Evolutionary conservation across 176 grass and related monocot genomes (phyloP).

Genomic region (Avena eriantha): DNA sequence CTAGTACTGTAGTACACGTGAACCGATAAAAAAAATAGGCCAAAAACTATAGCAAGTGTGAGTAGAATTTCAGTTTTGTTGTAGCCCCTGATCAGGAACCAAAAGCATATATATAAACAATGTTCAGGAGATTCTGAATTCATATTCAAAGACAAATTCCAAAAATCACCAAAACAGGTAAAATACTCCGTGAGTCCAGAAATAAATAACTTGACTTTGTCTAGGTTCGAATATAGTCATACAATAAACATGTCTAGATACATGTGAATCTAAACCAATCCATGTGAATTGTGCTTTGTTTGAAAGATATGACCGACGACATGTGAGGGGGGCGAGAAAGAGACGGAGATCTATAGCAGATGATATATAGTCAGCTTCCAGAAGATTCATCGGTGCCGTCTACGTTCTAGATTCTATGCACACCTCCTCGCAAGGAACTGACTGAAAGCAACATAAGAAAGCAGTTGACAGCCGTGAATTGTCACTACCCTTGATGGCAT

Average conservation of each 20-base stretch:
- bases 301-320: not conserved
- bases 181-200: too few species aligned
- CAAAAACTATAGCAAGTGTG: not conserved
- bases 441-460: not conserved
- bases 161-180: too few species aligned
- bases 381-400: not conserved
- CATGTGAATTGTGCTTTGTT: too few species aligned
- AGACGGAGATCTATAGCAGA: not conserved
- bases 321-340: not conserved
- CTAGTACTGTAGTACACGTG: too few species aligned
- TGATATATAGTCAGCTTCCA: not conserved
- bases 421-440: not conserved
- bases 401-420: not conserved
- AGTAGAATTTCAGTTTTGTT: not conserved
- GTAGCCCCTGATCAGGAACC: not conserved
- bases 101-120: not conserved
- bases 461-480: not conserved
- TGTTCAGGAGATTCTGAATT: not conserved
- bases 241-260: too few species aligned
- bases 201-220: too few species aligned
- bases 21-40: too few species aligned
- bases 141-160: not conserved
- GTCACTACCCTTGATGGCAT: not conserved
- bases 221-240: too few species aligned
- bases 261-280: too few species aligned